Base-by-base conservation (phyloP, 495 filamentous ascomycete genomes). In the Wilcoxina mikolae region DNA sequence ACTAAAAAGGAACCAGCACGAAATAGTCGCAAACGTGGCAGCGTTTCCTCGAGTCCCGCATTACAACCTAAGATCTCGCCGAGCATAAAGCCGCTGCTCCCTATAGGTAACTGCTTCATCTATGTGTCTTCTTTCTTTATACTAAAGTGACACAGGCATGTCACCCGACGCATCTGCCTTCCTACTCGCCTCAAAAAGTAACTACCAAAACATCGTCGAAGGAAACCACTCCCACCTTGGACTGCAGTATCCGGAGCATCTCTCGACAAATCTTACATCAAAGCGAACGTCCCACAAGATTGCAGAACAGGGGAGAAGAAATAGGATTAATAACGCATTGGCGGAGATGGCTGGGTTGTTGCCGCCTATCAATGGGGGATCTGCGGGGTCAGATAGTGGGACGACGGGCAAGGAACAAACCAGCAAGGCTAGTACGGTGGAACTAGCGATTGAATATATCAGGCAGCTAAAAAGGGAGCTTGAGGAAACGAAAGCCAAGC, bases 281-380 rank as follows among this genome's bases (percentile, higher is more conserved):
- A 98, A 98, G 72, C 84, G 91, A 57, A 96, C 91, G 4, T 94
- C 87, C 35, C 91, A 98, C 72, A 98, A 98, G 67, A 83, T 98
- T 55, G 91, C 91, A 4, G 91, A 98, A 68, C 91, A 98, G 70
- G 93, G 91, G 3, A 80, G 91, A 22, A 73, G 91, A 54, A 95
- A 96, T 65, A 79, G 91, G 45, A 96, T 98, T 68, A 98, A 98
- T 68, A 85, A 78, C 39, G 90, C 90, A 2, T 72, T 98, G 2
- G 84, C 88, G 58, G 89, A 95, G 65, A 94, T 98, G 54, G 87
- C 90, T 42, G 75, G 78, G 0, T 71, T 98, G 20, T 74, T 96
- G 17, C 90, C 89, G 0, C 60, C 65, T 28, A 55, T 54, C 35
- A 63, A 62, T 15, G 63, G 62, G 56, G 54, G 59, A 26, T 58